A percentile compares a stretch with the other conserved stretches of the same genome.
Conservation (phyloP, 352 stramenopile genomes). For the Phytophthora fragariaefolia region DNA sequence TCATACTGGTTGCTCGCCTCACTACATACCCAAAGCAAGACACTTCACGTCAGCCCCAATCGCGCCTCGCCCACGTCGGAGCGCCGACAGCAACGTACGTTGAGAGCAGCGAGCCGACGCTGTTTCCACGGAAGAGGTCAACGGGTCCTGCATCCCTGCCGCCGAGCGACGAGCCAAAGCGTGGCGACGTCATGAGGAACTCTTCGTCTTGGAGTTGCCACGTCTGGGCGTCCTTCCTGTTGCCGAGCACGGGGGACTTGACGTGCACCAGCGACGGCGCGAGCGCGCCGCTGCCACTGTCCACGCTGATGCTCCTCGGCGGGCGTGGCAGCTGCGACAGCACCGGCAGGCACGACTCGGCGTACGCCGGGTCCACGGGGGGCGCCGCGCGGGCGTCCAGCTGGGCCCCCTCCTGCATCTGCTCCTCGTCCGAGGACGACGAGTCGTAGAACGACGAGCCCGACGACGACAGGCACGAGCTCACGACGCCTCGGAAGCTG, state of each 20-base stretch:
- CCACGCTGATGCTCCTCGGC: conserved; percentile 52
- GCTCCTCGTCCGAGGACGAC: conserved; percentile 52
- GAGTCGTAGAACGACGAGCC: conserved; percentile 64
- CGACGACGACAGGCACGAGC: conserved; percentile 56
- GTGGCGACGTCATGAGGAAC: conserved; percentile 63
- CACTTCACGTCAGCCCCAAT: conserved; percentile 21
- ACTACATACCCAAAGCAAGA: conserved; percentile 24
- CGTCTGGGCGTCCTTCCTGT: conserved; percentile 66
- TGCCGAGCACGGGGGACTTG: conserved; percentile 67
- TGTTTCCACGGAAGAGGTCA: conserved; percentile 40
- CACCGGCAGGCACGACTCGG: conserved; percentile 52
- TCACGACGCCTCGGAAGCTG: conserved; percentile 57
- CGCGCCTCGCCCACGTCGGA: neutral
- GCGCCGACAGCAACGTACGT: conserved; percentile 31
- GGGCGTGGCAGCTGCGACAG: conserved; percentile 52
- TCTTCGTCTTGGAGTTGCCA: conserved; percentile 78
- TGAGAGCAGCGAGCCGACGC: conserved; percentile 35
- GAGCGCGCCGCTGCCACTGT: conserved; percentile 41
- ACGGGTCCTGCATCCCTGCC: conserved; percentile 30
- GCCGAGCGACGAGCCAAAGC: conserved; percentile 47
- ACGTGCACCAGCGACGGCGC: conserved; percentile 42
- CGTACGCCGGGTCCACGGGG: conserved; percentile 50
- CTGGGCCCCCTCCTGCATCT: conserved; percentile 42
- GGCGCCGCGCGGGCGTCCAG: conserved; percentile 18
- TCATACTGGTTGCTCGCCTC: conserved; percentile 45